phyloP scores from a whole-genome alignment of 495 filamentous ascomycete genomes.

The Aspergillus affinis region DNA sequence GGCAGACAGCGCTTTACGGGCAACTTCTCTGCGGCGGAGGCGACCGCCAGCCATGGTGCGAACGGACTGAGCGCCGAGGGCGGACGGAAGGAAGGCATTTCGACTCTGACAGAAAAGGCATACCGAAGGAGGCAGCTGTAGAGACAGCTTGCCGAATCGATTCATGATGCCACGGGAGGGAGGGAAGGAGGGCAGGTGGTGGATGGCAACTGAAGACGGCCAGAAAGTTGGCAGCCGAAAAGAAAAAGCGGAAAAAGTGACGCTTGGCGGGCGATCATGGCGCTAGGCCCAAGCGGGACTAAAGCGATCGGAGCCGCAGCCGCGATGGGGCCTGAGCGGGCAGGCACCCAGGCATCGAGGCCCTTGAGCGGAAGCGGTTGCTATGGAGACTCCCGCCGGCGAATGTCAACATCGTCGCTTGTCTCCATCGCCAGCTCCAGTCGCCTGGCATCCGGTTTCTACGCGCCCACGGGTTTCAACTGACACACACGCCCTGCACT shows the following conservation, averaged over 20 bases:
- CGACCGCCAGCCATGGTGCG: slow-evolving; percentile 43
- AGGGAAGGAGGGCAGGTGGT: slow-evolving; percentile 1
- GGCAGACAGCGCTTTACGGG: slow-evolving; percentile 79
- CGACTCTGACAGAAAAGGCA: slow-evolving; percentile 44
- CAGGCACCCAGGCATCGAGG: slow-evolving; percentile 20
- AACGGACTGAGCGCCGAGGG: slow-evolving; percentile 34
- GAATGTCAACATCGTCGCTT: slow-evolving; percentile 33
- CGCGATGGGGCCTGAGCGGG: slow-evolving; percentile 4
- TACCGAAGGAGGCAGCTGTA: slow-evolving; percentile 33
- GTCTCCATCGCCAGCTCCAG: slow-evolving; percentile 1
- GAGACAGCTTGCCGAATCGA: slow-evolving; percentile 32
- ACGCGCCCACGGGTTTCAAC: slow-evolving; percentile 2
- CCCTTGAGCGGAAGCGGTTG: slow-evolving; percentile 28
- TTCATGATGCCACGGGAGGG: slow-evolving; percentile 15
- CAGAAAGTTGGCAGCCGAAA: slow-evolving; percentile 12
- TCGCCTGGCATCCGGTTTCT: neutral
- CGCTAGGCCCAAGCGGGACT: slow-evolving; percentile 27
- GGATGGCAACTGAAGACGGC: neutral
- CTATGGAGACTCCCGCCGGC: slow-evolving; percentile 38
- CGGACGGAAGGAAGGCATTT: slow-evolving; percentile 16
- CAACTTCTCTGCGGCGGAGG: slow-evolving; percentile 48
- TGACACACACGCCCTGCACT: slow-evolving; percentile 12
- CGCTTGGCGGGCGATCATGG: neutral
- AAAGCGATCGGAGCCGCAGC: slow-evolving; percentile 29
- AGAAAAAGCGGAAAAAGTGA: slow-evolving; percentile 1